Evolutionary conservation across 352 stramenopile species (phyloP).

Genomic region (Phytophthora tubulina): DNA sequence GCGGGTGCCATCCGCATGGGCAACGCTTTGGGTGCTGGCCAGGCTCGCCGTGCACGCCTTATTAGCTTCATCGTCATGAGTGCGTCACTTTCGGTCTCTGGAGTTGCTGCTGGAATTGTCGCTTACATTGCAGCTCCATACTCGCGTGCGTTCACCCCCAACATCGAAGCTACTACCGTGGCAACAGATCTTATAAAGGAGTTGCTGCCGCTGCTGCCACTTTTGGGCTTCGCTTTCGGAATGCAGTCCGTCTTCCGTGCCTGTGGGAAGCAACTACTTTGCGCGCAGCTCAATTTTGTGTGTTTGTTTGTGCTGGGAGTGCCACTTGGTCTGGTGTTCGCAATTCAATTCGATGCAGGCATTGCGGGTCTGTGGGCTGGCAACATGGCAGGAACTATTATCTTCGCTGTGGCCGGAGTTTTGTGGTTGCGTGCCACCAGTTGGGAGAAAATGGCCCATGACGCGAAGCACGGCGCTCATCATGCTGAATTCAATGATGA

Average conservation of each 20-base stretch:
- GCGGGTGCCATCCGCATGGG: conserved; percentile 65
- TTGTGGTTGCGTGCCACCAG: conserved; percentile 57
- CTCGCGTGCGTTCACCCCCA: conserved; percentile 50
- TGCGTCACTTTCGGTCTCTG: conserved; percentile 43
- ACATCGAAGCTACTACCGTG: conserved; percentile 38
- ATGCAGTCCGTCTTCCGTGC: conserved; percentile 57
- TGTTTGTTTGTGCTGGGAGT: conserved; percentile 62
- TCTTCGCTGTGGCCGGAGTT: conserved; percentile 49
- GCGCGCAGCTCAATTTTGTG: conserved; percentile 61
- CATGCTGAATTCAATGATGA: conserved; percentile 32
- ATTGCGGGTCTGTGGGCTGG: conserved; percentile 67
- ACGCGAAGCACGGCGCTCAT: conserved; percentile 57
- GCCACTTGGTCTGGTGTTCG: conserved; percentile 55
- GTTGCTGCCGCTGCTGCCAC: conserved; percentile 46
- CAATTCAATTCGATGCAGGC: conserved; percentile 48
- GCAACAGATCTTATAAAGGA: conserved; percentile 45
- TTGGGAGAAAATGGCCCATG: conserved; percentile 62
- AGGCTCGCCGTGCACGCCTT: conserved; percentile 52
- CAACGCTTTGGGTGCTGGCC: conserved; percentile 63
- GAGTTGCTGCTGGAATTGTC: conserved; percentile 43
- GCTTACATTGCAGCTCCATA: conserved; percentile 46
- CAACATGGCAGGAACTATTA: conserved; percentile 55
- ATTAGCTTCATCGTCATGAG: conserved; percentile 49
- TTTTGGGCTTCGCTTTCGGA: conserved; percentile 51
- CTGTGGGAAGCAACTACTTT: conserved; percentile 61